Conservation (phyloP, 2,329 filamentous ascomycete genomes). For the Fusarium foetens region DNA sequence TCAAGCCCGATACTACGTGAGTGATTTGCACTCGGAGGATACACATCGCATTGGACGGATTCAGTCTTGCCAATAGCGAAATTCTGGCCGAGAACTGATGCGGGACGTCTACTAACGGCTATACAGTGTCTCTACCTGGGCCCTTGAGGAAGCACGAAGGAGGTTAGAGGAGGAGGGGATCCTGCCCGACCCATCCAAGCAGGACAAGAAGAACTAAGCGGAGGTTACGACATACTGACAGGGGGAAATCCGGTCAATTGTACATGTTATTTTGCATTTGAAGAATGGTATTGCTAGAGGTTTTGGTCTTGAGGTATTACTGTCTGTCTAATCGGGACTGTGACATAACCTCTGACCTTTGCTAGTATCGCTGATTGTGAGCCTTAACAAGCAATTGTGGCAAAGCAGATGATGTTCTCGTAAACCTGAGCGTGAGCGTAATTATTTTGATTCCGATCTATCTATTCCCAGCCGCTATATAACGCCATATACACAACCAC, state of each 20-base stretch:
- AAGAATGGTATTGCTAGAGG: constrained; percentile 46
- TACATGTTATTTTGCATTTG: constrained; percentile 39
- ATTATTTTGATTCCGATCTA: constrained; percentile 29
- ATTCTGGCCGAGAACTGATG: constrained; percentile 17
- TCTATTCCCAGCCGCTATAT: constrained; percentile 31
- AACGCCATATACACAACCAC: constrained; percentile 26
- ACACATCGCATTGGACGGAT: not conserved
- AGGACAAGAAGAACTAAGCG: constrained; percentile 64
- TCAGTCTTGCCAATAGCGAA: not conserved
- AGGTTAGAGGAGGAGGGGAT: constrained; percentile 97
- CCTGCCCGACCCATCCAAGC: constrained; percentile 76
- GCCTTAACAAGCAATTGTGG: constrained; percentile 28
- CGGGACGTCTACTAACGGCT: constrained; percentile 41
- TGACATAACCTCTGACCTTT: constrained; percentile 10
- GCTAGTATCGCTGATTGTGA: constrained; percentile 23
- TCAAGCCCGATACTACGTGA: constrained; percentile 99
- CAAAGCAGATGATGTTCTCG: constrained; percentile 13
- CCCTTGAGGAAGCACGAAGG: constrained; percentile 93
- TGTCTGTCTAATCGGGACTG: constrained; percentile 25
- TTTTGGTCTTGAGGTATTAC: constrained; percentile 23
- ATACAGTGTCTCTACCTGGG: constrained; percentile 96
- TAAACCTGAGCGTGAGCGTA: constrained; percentile 17
- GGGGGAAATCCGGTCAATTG: constrained; percentile 28
- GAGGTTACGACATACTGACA: constrained; percentile 29
- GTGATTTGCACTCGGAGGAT: constrained; percentile 54